Evolutionary conservation across 2,329 filamentous ascomycete species (phyloP).

Genomic region (Aspergillus novofumigatus): DNA sequence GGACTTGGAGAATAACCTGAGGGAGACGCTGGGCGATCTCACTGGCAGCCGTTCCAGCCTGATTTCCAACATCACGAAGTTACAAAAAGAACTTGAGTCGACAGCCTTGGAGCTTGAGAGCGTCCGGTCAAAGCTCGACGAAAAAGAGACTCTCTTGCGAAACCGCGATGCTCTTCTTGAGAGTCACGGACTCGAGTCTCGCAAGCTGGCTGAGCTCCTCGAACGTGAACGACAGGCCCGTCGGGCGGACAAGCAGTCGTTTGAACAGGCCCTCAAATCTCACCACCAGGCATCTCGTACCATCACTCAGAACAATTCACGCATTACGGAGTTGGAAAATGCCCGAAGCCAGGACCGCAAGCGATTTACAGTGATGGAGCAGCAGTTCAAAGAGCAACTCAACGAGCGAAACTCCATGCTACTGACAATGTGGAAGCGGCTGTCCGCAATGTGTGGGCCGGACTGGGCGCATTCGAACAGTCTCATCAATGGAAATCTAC

Average conservation of each 20-base stretch:
- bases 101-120: constrained; percentile 78
- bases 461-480: constrained; percentile 91
- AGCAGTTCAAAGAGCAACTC: constrained; percentile 79
- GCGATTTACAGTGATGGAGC: constrained; percentile 70
- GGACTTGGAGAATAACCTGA: constrained; percentile 83
- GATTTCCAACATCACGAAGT: constrained; percentile 78
- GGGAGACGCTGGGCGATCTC: constrained; percentile 81
- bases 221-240: constrained; percentile 86
- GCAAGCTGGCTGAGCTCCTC: constrained; percentile 78
- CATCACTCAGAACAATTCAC: constrained; percentile 76
- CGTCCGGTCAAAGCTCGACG: constrained; percentile 71
- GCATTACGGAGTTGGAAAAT: constrained; percentile 82
- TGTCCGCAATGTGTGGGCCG: constrained; percentile 78
- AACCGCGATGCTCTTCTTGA: constrained; percentile 86
- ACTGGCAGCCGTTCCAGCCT: constrained; percentile 81
- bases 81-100: constrained; percentile 82
- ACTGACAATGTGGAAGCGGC: constrained; percentile 81
- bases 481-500: constrained; percentile 81
- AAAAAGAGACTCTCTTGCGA: constrained; percentile 86
- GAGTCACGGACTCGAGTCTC: constrained; percentile 78
- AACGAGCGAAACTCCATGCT: constrained; percentile 84
- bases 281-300: constrained; percentile 84
- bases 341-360: constrained; percentile 72
- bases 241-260: constrained; percentile 79
- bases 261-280: constrained; percentile 82